Evolutionary conservation across 257 asterid species (phyloP).

Genomic region (Lantana camara): DNA sequence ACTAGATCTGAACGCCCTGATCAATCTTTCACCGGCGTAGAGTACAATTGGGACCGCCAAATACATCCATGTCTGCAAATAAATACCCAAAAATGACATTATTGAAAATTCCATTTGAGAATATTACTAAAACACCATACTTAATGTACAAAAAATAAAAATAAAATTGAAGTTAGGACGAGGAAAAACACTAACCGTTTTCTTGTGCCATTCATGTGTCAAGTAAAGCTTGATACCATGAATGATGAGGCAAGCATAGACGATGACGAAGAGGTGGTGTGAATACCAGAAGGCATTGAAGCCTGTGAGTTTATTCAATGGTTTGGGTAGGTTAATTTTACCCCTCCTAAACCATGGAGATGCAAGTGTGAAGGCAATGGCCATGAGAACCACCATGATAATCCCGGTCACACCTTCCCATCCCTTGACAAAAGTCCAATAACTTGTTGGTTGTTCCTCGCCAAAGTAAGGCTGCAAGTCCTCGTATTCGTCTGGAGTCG

Average conservation of each 20-base stretch:
- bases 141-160: no score
- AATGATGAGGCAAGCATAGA: constrained; percentile 49
- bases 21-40: constrained; percentile 73
- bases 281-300: constrained; percentile 79
- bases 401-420: constrained; percentile 91
- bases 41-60: constrained; percentile 72
- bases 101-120: neutral
- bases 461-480: constrained; percentile 66
- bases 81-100: neutral
- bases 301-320: constrained; percentile 55
- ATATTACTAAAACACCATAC: neutral
- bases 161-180: no score
- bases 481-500: constrained; percentile 53
- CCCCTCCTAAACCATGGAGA: constrained; percentile 75
- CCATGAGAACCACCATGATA: constrained; percentile 83
- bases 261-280: constrained; percentile 55
- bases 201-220: constrained; percentile 58
- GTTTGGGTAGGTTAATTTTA: constrained; percentile 45
- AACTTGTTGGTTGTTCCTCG: constrained; percentile 57
- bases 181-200: constrained; percentile 42
- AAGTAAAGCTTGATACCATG: constrained; percentile 62
- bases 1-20: constrained; percentile 76
- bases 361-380: constrained; percentile 85
- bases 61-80: constrained; percentile 91
- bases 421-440: constrained; percentile 67